These are phyloP conservation scores for Cutaneotrichosporon cutaneum DNA, from an alignment of 1,284 basidiomycete genomes.

Conservation along the genomic window DNA sequence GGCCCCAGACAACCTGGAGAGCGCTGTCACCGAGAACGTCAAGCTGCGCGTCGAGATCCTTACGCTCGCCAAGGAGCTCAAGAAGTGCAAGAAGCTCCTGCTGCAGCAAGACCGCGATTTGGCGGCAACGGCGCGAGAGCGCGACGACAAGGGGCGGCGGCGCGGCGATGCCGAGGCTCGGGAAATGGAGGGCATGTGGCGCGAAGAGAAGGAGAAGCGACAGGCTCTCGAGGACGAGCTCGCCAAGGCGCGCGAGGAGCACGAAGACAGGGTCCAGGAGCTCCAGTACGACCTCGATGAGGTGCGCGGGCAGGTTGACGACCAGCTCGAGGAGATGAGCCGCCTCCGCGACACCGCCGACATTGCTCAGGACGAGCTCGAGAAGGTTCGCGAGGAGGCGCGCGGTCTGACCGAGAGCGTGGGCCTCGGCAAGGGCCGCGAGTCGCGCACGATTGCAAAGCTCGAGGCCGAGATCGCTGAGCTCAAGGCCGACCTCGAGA, in stretches of 20 bases:
- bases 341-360: slow-evolving; percentile 55
- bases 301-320: slow-evolving; percentile 55
- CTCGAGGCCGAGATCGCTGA: slow-evolving; percentile 61
- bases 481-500: slow-evolving; percentile 37
- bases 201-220: slow-evolving; percentile 44
- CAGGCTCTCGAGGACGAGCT: slow-evolving; percentile 33
- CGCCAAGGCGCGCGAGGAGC: slow-evolving; percentile 59
- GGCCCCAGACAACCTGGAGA: slow-evolving; percentile 87
- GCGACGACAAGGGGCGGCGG: slow-evolving; percentile 41
- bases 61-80: slow-evolving; percentile 84
- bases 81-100: slow-evolving; percentile 84
- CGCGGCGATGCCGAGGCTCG: slow-evolving; percentile 23
- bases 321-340: slow-evolving; percentile 63
- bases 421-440: slow-evolving; percentile 58
- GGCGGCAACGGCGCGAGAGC: slow-evolving; percentile 63
- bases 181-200: slow-evolving; percentile 41
- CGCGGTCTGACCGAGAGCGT: slow-evolving; percentile 32
- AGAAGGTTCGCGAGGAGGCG: slow-evolving; percentile 61
- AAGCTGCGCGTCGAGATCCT: slow-evolving; percentile 90
- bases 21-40: slow-evolving; percentile 88
- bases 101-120: slow-evolving; percentile 78
- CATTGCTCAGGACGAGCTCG: slow-evolving; percentile 61
- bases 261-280: slow-evolving; percentile 64
- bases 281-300: slow-evolving; percentile 68
- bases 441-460: slow-evolving; percentile 61